These are phyloP conservation scores for Trypanosoma theileri DNA, from an alignment of 208 protist species.

Conservation along the genomic window DNA sequence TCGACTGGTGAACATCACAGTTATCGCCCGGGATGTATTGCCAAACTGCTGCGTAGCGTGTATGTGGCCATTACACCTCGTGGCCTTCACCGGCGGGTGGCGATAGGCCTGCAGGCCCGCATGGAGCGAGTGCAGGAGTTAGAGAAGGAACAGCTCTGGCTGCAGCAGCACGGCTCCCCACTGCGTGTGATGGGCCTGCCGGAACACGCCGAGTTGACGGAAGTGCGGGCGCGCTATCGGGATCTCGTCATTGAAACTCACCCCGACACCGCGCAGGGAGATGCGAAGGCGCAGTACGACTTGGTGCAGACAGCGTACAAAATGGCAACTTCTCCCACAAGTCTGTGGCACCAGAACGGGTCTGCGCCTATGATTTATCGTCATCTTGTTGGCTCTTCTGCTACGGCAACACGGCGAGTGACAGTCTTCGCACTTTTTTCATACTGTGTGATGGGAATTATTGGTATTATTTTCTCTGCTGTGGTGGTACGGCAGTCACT, in stretches of 20 bases:
- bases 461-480: constrained; percentile 53
- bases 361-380: constrained; percentile 58
- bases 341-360: constrained; percentile 81
- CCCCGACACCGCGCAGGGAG: constrained; percentile 54
- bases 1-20: constrained; percentile 71
- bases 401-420: constrained; percentile 35
- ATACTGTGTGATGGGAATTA: constrained; percentile 48
- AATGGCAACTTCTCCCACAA: constrained; percentile 62
- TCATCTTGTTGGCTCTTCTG: constrained; percentile 40
- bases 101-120: constrained; percentile 46
- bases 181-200: constrained; percentile 80
- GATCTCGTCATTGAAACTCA: constrained; percentile 73
- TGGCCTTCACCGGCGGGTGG: constrained; percentile 38
- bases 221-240: constrained; percentile 73
- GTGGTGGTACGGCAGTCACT: constrained; percentile 53
- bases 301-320: constrained; percentile 71
- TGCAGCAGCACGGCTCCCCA: constrained; percentile 71
- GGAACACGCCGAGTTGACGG: constrained; percentile 65
- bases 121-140: constrained; percentile 63
- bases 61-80: constrained; percentile 44
- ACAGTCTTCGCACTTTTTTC: constrained; percentile 65
- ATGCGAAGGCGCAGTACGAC: constrained; percentile 47
- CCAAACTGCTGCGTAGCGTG: constrained; percentile 35
- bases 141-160: constrained; percentile 73
- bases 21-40: constrained; percentile 63